Evolutionary conservation across 1,284 basidiomycete genomes (phyloP).

Genomic region (Pseudozyma sp.): DNA sequence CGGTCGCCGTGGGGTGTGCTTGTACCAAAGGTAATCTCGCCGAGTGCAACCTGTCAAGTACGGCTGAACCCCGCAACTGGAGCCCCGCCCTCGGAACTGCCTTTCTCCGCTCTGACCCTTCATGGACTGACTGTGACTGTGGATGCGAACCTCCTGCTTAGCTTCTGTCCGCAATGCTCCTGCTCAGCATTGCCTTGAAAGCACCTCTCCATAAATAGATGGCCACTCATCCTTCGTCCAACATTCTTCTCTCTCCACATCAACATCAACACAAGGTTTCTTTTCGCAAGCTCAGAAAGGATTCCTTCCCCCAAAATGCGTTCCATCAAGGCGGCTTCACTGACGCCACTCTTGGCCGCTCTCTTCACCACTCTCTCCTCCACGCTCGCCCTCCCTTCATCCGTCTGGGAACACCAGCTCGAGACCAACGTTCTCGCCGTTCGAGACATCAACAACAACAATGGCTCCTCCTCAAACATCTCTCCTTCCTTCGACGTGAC

Average conservation of each 20-base stretch:
- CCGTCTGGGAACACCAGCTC: conserved; percentile 21
- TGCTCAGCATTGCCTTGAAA: neutral
- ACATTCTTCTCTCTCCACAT: neutral
- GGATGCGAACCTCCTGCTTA: no score
- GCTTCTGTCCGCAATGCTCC: no score
- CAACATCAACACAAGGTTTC: neutral
- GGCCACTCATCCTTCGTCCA: neutral
- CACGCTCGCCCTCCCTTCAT: conserved; percentile 25
- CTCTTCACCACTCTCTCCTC: conserved; percentile 24
- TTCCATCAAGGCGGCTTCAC: conserved; percentile 30
- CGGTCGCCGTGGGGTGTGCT: conserved; percentile 1
- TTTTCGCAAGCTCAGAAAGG: conserved; percentile 7
- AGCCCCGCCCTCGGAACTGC: conserved; percentile 1
- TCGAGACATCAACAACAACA: conserved; percentile 16
- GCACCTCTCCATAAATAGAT: conserved; percentile 4
- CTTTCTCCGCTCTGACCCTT: neutral
- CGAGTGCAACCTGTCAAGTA: conserved; percentile 2
- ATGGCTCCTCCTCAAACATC: conserved; percentile 4
- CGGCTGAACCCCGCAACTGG: conserved; percentile 5
- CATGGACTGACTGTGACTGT: no score
- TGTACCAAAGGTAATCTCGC: conserved; percentile 4
- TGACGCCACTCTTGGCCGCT: conserved; percentile 33
- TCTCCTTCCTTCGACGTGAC: conserved; percentile 42
- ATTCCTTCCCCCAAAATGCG: conserved; percentile 21
- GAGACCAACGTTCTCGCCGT: conserved; percentile 29